Conservation (phyloP, 1,284 basidiomycete species). For the Fistulinella cinereoalba region DNA sequence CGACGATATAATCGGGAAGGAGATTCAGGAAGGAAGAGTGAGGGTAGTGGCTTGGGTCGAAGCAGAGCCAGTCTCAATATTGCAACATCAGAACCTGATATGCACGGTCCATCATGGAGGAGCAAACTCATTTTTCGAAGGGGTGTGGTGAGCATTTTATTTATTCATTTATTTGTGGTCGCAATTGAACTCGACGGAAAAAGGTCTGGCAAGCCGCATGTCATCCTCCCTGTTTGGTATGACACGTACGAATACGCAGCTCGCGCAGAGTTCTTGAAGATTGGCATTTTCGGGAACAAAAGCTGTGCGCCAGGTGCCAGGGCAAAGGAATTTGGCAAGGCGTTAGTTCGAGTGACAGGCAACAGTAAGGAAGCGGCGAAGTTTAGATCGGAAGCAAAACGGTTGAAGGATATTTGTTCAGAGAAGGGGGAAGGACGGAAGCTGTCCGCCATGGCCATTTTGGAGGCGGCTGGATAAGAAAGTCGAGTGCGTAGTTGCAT, state of each 20-base stretch:
- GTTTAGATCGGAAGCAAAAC: too few species aligned
- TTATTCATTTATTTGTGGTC: not conserved
- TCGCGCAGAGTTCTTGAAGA: conserved; percentile 12
- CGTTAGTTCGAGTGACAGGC: too few species aligned
- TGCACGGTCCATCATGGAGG: conserved; percentile 19
- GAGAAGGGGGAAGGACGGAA: too few species aligned
- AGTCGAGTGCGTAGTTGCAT: too few species aligned
- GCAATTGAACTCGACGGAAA: too few species aligned
- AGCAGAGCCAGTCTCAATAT: conserved; percentile 9
- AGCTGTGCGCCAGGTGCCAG: conserved; percentile 2
- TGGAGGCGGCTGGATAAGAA: too few species aligned
- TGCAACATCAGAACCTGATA: conserved; percentile 14
- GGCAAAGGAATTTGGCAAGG: conserved; percentile 12
- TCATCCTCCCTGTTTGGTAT: conserved; percentile 14
- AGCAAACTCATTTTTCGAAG: conserved; percentile 17
- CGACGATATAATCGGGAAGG: not conserved
- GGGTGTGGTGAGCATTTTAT: conserved; percentile 10
- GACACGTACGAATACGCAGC: conserved; percentile 17
- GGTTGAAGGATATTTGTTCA: too few species aligned
- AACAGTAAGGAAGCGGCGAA: conserved; percentile 2
- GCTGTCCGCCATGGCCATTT: too few species aligned
- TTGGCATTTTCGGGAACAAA: conserved; percentile 12
- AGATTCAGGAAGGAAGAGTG: not conserved
- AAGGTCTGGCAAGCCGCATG: conserved; percentile 10
- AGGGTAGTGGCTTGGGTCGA: conserved; percentile 11